Evolutionary conservation across 2,329 filamentous ascomycete species (phyloP).

Genomic region (Neopestalotiopsis sp.): DNA sequence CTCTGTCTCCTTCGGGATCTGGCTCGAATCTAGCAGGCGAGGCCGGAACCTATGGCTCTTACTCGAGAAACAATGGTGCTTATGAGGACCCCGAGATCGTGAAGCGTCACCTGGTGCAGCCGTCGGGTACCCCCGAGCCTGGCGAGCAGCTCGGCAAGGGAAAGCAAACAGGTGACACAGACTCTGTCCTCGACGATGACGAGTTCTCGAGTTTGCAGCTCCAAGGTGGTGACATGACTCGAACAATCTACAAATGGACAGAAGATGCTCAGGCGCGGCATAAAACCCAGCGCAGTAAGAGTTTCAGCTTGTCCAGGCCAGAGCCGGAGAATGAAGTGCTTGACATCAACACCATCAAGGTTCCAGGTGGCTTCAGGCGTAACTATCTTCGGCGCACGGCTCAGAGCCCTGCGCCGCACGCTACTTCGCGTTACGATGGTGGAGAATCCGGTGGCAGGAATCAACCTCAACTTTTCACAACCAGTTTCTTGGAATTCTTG

Average conservation of each 20-base stretch:
- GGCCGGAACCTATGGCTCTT: constrained; percentile 83
- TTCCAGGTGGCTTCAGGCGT: constrained; percentile 90
- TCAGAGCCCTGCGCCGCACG: constrained; percentile 58
- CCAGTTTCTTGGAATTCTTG: constrained; percentile 93
- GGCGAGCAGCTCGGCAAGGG: constrained; percentile 54
- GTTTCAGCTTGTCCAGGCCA: constrained; percentile 79
- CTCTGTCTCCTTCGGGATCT: constrained; percentile 57
- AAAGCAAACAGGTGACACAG: constrained; percentile 50
- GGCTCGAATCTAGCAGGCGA: constrained; percentile 51
- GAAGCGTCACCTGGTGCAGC: constrained; percentile 83
- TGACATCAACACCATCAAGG: constrained; percentile 88
- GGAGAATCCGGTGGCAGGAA: constrained; percentile 41
- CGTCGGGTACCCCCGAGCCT: constrained; percentile 54
- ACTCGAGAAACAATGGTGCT: constrained; percentile 62
- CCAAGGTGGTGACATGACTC: constrained; percentile 92
- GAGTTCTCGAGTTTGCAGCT: constrained; percentile 93
- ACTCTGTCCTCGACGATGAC: constrained; percentile 62
- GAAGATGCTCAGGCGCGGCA: constrained; percentile 80
- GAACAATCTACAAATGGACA: constrained; percentile 96
- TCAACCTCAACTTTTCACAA: constrained; percentile 76
- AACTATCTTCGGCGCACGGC: constrained; percentile 83
- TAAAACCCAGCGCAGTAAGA: constrained; percentile 80
- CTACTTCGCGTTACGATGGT: constrained; percentile 44
- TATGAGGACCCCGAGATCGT: constrained; percentile 92
- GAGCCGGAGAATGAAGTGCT: constrained; percentile 80